Evolutionary conservation across 1,284 basidiomycete genomes (phyloP), one percentile per base, ranked within the genome.

Genomic region (Trametes hirsuta): DNA sequence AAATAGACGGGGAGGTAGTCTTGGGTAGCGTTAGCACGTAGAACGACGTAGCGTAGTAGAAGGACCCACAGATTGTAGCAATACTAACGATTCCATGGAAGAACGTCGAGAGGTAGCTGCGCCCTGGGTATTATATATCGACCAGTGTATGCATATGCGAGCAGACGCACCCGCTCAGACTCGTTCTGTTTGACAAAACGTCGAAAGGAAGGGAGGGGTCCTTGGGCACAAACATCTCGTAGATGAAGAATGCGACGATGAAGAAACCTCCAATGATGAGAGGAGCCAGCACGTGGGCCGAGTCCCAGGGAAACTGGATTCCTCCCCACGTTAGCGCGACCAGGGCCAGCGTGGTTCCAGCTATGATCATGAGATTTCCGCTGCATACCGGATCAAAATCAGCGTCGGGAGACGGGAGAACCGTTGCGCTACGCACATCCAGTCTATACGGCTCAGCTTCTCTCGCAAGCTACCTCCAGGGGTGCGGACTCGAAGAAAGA

Each of bases 1-100:
- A 79, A 82, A 68, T 80, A 84, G 0, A 78, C 76, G 0, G 77
- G 74, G 42, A 65, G 44, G 21, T 66, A 68, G 52, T 65, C 64
- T 66, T 41, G 14, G 44, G 22, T 18, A 34, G 24, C 22, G 39
- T 40, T 14, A n/a, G 25, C 4, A 0, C 15, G 30, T 30, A 18
- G 18, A 18, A 22, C 14, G 12, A 36, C 0, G 53, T 44, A 37
- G 39, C 25, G 37, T 30, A 18, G 24, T 25, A 24, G 25, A 35
- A 18, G 3, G 11, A 48, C 58, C 37, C 24, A 61, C 62, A 66
- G 24, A 66, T 51, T 15, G 44, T 44, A n/a, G 58, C 34, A 15
- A 66, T 41, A 35, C 55, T 49, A 40, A 59, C 61, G 6, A 66
- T 47, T 0, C 64, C 64, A 21, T 66, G 64, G 44, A 64, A 59